phyloP scores from a whole-genome alignment of 441 rosid species.

The Raphanus hybrid region DNA sequence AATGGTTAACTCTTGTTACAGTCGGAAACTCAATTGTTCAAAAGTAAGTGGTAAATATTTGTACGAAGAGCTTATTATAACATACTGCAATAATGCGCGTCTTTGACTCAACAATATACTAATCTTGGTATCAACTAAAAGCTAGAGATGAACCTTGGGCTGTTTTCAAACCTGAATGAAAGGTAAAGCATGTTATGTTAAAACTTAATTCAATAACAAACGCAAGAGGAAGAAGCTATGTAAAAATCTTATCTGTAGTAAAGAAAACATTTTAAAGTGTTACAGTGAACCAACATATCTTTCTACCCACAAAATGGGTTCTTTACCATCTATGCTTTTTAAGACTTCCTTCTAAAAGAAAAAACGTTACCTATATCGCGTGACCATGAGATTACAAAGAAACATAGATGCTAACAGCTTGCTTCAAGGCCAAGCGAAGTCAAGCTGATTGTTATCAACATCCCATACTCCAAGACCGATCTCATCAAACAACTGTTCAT shows the following conservation, averaged over 20 bases:
- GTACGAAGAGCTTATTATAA: background rate
- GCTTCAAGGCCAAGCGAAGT: constrained; percentile 63
- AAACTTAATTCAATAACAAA: background rate
- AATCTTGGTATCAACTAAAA: background rate
- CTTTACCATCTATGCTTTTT: constrained; percentile 28
- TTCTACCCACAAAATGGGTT: constrained; percentile 13
- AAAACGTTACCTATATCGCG: background rate
- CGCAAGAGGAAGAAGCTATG: constrained; percentile 6
- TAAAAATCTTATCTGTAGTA: constrained; percentile 10
- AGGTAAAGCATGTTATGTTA: no score
- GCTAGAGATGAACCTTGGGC: background rate
- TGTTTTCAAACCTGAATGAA: no score
- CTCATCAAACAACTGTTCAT: constrained; percentile 80
- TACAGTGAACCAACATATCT: constrained; percentile 11
- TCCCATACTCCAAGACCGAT: constrained; percentile 78
- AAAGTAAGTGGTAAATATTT: background rate
- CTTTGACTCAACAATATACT: background rate
- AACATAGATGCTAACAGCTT: constrained; percentile 25
- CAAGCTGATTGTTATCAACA: constrained; percentile 41
- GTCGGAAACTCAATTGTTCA: background rate
- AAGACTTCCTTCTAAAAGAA: constrained; percentile 28
- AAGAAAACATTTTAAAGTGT: constrained; percentile 15
- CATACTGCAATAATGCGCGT: background rate
- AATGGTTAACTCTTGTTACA: background rate
- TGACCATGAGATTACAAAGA: constrained; percentile 1